Percentiles rank a stretch among this genome's conserved stretches.
phyloP scores from a whole-genome alignment of 225 moss, liverwort and hornwort species.

The Straminergon stramineum region DNA sequence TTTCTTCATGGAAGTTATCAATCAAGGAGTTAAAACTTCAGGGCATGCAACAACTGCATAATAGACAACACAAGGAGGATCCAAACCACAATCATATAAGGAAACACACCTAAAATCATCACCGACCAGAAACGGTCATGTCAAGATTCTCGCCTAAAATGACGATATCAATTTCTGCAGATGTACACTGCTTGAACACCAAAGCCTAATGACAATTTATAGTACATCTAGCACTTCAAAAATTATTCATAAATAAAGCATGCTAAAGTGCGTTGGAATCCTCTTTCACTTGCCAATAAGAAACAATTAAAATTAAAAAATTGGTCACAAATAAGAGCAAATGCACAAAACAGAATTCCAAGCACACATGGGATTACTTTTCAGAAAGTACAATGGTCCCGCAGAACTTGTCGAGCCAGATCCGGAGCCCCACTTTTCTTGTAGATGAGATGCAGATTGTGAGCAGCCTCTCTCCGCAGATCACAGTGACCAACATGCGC shows the following conservation, averaged over 20 bases:
- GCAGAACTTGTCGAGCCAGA: constrained; percentile 71
- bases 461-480: constrained; percentile 79
- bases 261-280: not conserved
- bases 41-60: no score
- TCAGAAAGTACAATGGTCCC: constrained; percentile 51
- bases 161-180: not conserved
- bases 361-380: not conserved
- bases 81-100: not conserved
- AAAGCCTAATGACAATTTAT: not conserved
- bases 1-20: not conserved
- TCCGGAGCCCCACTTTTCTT: constrained; percentile 74
- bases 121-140: not conserved
- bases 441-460: constrained; percentile 92
- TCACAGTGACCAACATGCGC: constrained; percentile 59
- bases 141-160: not conserved
- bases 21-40: not conserved
- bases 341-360: not conserved
- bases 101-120: not conserved
- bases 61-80: not conserved
- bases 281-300: not conserved
- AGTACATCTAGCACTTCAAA: not conserved
- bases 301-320: not conserved
- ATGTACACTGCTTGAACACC: not conserved
- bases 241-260: not conserved
- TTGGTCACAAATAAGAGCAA: not conserved